These are phyloP conservation scores for Articulospora tetracladia DNA, from an alignment of 495 filamentous ascomycete genomes.

Conservation along the genomic window DNA sequence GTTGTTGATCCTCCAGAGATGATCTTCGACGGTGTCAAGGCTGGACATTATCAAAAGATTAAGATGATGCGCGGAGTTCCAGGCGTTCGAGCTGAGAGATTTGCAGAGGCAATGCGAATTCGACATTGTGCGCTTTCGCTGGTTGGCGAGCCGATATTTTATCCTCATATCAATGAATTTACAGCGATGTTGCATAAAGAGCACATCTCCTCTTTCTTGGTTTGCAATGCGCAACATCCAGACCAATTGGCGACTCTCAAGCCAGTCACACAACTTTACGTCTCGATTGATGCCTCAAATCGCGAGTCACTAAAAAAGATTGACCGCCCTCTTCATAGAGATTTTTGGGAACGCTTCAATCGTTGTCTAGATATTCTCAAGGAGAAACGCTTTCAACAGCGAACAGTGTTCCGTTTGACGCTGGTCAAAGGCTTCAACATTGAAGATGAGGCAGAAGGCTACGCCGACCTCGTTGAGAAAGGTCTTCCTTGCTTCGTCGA, in stretches of 20 bases:
- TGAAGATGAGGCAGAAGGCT: slow-evolving; percentile 86
- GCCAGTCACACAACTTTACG: slow-evolving; percentile 90
- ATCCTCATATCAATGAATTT: slow-evolving; percentile 94
- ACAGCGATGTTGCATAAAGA: slow-evolving; percentile 74
- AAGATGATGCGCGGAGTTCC: slow-evolving; percentile 94
- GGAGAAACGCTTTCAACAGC: slow-evolving; percentile 73
- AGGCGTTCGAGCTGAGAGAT: slow-evolving; percentile 86
- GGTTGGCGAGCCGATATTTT: slow-evolving; percentile 96
- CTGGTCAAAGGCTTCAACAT: slow-evolving; percentile 97
- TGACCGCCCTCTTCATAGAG: slow-evolving; percentile 87
- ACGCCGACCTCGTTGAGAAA: slow-evolving; percentile 80
- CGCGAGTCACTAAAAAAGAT: slow-evolving; percentile 81
- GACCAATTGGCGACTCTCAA: slow-evolving; percentile 78
- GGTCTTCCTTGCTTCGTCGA: slow-evolving; percentile 89
- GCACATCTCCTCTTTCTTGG: slow-evolving; percentile 88
- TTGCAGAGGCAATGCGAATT: slow-evolving; percentile 88
- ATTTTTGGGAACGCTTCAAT: slow-evolving; percentile 96
- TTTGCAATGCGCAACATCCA: slow-evolving; percentile 98
- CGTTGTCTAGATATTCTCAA: slow-evolving; percentile 85
- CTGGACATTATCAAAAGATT: slow-evolving; percentile 93
- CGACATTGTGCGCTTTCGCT: slow-evolving; percentile 86
- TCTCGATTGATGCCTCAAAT: slow-evolving; percentile 92
- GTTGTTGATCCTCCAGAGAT: slow-evolving; percentile 83
- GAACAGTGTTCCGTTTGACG: slow-evolving; percentile 92
- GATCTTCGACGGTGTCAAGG: slow-evolving; percentile 86